A percentile compares a stretch with the other conserved stretches of the same genome.
Conservation (phyloP, 257 asterid species). For the Lycium barbarum region DNA sequence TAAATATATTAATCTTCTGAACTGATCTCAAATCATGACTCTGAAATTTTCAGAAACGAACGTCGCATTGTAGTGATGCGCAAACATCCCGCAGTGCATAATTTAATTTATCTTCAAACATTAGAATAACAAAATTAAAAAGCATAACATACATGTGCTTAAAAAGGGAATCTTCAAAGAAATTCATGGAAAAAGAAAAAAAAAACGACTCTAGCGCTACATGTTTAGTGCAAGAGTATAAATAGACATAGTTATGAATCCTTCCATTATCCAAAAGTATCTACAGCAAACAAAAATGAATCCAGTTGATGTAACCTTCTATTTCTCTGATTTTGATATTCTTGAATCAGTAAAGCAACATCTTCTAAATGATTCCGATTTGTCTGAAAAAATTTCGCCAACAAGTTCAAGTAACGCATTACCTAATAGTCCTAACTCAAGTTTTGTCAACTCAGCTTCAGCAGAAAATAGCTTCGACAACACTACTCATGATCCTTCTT, state of each 20-base stretch:
- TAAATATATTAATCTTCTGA: too few relatives aligned
- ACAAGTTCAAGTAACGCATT: background rate
- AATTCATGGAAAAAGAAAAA: background rate
- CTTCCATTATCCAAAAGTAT: background rate
- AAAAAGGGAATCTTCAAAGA: background rate
- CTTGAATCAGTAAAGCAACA: conserved; percentile 46
- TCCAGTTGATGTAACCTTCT: background rate
- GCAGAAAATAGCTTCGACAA: background rate
- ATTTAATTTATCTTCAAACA: background rate
- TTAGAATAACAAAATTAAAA: background rate
- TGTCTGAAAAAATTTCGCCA: conserved; percentile 17
- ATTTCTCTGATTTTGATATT: conserved; percentile 32
- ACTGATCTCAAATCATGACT: too few relatives aligned
- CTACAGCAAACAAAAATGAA: background rate
- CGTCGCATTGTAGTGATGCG: background rate
- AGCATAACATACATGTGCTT: background rate
- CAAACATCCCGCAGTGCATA: background rate
- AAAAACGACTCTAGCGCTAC: background rate
- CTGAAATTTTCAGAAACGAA: background rate
- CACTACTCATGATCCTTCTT: too few relatives aligned
- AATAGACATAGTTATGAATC: background rate
- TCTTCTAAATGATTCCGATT: conserved; percentile 43
- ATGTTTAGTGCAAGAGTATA: background rate
- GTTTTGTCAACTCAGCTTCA: conserved; percentile 33
- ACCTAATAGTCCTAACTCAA: conserved; percentile 12